Conservation (phyloP, 805 yeast genomes). For the Cyberlindnera bimundalis region DNA sequence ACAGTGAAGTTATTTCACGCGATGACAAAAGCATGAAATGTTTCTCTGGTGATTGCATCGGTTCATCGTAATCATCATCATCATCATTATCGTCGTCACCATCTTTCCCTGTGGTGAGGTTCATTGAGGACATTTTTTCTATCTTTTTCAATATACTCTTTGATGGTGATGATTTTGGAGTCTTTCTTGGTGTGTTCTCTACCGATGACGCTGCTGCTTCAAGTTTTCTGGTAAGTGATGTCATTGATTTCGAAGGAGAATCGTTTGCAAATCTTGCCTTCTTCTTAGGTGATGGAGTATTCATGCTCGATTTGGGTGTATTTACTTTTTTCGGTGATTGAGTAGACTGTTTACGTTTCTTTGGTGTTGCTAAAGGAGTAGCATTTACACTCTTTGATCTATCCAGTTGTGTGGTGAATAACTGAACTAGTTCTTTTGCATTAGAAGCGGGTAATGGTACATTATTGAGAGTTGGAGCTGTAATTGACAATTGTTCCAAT, state of each 20-base stretch:
- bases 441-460: constrained; percentile 55
- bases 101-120: not conserved
- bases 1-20: constrained; percentile 43
- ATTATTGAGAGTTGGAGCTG: constrained; percentile 45
- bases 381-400: not conserved
- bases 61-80: not conserved
- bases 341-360: constrained; percentile 2
- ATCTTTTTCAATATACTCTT: constrained; percentile 16
- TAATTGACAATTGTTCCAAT: constrained; percentile 39
- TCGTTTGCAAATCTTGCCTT: not conserved
- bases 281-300: constrained; percentile 6
- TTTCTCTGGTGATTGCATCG: constrained; percentile 23
- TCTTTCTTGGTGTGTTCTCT: not conserved
- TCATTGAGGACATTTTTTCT: not conserved
- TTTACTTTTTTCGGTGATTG: not conserved
- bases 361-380: constrained; percentile 22
- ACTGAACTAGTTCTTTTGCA: constrained; percentile 32
- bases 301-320: not conserved
- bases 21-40: constrained; percentile 36
- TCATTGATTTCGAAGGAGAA: not conserved
- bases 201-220: constrained; percentile 1
- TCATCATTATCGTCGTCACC: not conserved
- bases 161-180: constrained; percentile 11
- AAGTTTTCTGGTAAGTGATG: constrained; percentile 1
- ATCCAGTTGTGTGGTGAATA: constrained; percentile 9